Evolutionary conservation across 2,329 filamentous ascomycete species (phyloP).

Genomic region (Aspergillus persii): DNA sequence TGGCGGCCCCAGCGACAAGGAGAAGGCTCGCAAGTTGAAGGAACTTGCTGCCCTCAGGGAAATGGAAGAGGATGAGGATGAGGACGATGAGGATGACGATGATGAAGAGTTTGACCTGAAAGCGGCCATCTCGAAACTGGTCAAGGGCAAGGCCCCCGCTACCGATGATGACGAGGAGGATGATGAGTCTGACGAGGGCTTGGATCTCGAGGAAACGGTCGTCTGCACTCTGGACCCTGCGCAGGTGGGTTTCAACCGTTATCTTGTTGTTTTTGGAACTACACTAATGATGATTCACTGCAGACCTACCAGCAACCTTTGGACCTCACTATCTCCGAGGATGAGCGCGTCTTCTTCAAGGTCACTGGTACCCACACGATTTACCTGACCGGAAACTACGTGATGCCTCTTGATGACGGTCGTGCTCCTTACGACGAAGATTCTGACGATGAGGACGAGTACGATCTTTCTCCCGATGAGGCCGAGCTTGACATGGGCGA

Average conservation of each 20-base stretch:
- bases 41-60: constrained; percentile 73
- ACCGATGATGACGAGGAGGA: constrained; percentile 62
- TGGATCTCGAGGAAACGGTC: constrained; percentile 82
- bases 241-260: constrained; percentile 56
- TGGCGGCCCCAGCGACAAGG: constrained; percentile 85
- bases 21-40: constrained; percentile 84
- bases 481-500: constrained; percentile 67
- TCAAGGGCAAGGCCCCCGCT: constrained; percentile 69
- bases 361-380: constrained; percentile 86
- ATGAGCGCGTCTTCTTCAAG: constrained; percentile 89
- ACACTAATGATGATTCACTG: constrained; percentile 4
- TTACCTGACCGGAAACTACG: constrained; percentile 94
- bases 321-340: constrained; percentile 85
- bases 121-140: constrained; percentile 54
- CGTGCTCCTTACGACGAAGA: constrained; percentile 49
- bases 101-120: constrained; percentile 60
- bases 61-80: constrained; percentile 54
- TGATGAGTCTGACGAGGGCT: constrained; percentile 56
- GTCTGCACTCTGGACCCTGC: constrained; percentile 93
- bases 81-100: constrained; percentile 71
- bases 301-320: constrained; percentile 94
- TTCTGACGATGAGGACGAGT: constrained; percentile 64
- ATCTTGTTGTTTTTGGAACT: background rate
- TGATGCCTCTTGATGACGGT: constrained; percentile 65
- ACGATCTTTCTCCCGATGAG: constrained; percentile 77